phyloP scores from a whole-genome alignment of 116 monocot species.

The Trichopus zeylanicus region DNA sequence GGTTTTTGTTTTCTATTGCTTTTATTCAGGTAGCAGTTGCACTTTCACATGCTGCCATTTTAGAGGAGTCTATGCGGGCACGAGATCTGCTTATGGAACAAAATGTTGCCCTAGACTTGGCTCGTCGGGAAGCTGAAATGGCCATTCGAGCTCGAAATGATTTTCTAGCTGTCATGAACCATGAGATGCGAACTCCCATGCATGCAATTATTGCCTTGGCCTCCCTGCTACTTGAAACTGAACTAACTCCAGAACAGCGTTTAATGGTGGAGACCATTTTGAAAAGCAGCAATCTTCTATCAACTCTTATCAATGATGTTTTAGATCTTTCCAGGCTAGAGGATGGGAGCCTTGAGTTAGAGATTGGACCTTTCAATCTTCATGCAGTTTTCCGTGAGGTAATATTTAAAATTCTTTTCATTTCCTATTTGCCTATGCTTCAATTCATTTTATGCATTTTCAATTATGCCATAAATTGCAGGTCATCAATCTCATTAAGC shows the following conservation, averaged over 20 bases:
- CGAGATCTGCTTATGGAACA: slow-evolving; percentile 89
- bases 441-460: too few relatives aligned
- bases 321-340: slow-evolving; percentile 85
- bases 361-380: slow-evolving; percentile 60
- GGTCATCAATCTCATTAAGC: slow-evolving; percentile 83
- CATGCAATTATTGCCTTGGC: slow-evolving; percentile 73
- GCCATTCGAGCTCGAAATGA: slow-evolving; percentile 89
- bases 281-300: slow-evolving; percentile 78
- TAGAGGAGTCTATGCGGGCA: slow-evolving; percentile 95
- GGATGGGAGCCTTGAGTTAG: slow-evolving; percentile 79
- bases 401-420: not conserved
- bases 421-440: not conserved
- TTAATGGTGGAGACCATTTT: slow-evolving; percentile 85
- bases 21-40: slow-evolving; percentile 83
- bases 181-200: slow-evolving; percentile 90
- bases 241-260: slow-evolving; percentile 72
- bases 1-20: not conserved
- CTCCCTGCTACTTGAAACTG: slow-evolving; percentile 75
- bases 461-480: slow-evolving; percentile 16
- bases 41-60: slow-evolving; percentile 92
- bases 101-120: slow-evolving; percentile 83
- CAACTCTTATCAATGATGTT: slow-evolving; percentile 83
- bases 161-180: slow-evolving; percentile 95
- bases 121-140: slow-evolving; percentile 83
- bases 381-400: slow-evolving; percentile 84